Base-by-base conservation (phyloP, 495 filamentous ascomycete species). In the Astrocystis sublimbata region DNA sequence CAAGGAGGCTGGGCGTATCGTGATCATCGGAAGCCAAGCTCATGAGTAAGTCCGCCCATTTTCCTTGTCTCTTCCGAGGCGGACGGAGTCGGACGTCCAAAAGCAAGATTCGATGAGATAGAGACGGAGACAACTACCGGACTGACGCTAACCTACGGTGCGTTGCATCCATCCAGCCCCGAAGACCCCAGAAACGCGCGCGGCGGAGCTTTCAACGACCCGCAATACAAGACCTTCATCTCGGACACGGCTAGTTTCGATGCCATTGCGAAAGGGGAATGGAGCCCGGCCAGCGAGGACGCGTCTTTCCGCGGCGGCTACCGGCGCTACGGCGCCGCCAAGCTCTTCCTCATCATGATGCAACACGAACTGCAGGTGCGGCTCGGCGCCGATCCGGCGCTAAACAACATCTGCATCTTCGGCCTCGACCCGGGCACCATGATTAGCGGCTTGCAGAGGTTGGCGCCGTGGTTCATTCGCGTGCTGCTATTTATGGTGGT, bases 271-370 rank as follows among this genome's bases (percentile, higher is more conserved):
- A 74, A 71, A 42, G 75, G 72, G 24, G 71, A 61, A 19, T 73
- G 71, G 71, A 69, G 68, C 57, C 41, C 61, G 12, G 49, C 62
- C 12, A 55, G 62, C 54, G 68, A 70, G 6, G 67, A 72, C 40
- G 36, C 66, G 10, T 63, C 67, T 17, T 67, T 56, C 19, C 50
- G 51, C n/a, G 58, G 65, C 36, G 73, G 73, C 13, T 58, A 69
- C 40, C 68, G 73, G 47, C 72, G 72, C 8, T 77, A 77, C 59
- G 73, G 70, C 6, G 72, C 71, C 1, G 53, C 72, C 12, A 77
- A 77, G 57, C 64, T 73, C 4, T 72, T 68, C 60, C 6, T 64
- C 10, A 61, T 77, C 31, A 77, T 77, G 73, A 72, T 75, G 70
- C 64, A 70, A 62, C 58, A 66, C 36, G 64, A 63, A 30, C 60